A percentile compares a stretch with the other conserved stretches of the same genome.
phyloP scores from a whole-genome alignment of 306 rosid species.

The Sicyos baderoa region DNA sequence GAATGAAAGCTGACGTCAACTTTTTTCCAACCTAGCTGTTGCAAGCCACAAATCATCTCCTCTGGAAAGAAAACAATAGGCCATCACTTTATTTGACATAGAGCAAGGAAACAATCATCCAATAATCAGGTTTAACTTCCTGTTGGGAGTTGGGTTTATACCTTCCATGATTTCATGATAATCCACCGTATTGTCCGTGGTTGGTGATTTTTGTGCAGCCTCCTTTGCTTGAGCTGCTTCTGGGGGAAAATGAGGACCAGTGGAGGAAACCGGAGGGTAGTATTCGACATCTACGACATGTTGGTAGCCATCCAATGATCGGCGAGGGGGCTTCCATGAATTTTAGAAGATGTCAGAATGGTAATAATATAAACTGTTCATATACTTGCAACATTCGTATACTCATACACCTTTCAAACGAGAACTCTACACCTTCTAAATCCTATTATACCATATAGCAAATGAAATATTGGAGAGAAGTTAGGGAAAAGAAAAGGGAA shows the following conservation, averaged over 20 bases:
- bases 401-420: neutral
- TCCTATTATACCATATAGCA: constrained; percentile 1
- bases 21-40: constrained; percentile 83
- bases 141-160: constrained; percentile 17
- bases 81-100: neutral
- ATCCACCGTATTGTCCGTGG: constrained; percentile 49
- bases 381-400: neutral
- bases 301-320: constrained; percentile 80
- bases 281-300: constrained; percentile 85
- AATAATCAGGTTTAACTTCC: constrained; percentile 9
- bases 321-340: constrained; percentile 58
- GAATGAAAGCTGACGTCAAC: constrained; percentile 92
- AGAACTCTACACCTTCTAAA: neutral
- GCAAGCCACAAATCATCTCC: constrained; percentile 77
- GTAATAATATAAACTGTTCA: neutral
- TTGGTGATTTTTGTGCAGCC: constrained; percentile 71
- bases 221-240: constrained; percentile 81
- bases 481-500: neutral
- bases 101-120: constrained; percentile 17
- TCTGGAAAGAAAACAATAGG: constrained; percentile 44
- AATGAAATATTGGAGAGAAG: neutral
- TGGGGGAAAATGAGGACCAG: constrained; percentile 68
- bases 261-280: constrained; percentile 60
- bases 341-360: constrained; percentile 24
- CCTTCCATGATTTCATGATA: constrained; percentile 95